Base-by-base conservation (phyloP, 1,139 yeast species). In the Wickerhamomyces sp. region DNA sequence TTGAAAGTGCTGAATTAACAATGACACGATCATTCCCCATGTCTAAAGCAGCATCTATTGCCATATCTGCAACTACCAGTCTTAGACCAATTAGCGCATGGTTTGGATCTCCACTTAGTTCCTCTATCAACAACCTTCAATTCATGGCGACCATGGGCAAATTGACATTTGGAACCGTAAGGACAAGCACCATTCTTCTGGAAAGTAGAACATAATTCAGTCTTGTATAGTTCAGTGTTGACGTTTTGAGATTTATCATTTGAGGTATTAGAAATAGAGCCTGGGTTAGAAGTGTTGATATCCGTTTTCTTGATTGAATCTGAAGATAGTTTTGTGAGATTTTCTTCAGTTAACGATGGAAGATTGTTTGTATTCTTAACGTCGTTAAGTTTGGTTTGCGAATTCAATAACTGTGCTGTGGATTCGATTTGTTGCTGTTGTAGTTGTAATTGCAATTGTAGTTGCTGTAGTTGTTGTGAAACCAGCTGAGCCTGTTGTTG, bases 21-120 rank as follows among this genome's bases (percentile, higher is more conserved):
- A 7, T 5, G n/a, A 20, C 5, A n/a, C 6, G 6, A 4, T 47
- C 35, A 43, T 31, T 67, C 67, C 26, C 81, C 86, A 63, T 89
- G 97, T 58, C 84, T 85, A 68, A 89, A 89, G 58, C 96, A 87
- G 62, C 97, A 89, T 58, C 97, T 76, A 60, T 78, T 86, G 26
- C 96, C 96, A 62, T 89, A 89, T 38, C 95, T 78, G 60, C 97
- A 89, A 39, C 77, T 68, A 18, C 96, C 96, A 41, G 72, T 75
- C 58, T 82, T 83, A 30, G 79, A 59, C 96, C 96, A 89, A 62
- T 89, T 89, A 48, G 80, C 83, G 65, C 97, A 89, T 18, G 94
- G 87, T 65, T 88, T 89, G 21, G 96, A 85, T 59, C 96, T 78
- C 85, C 94, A 89, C 58, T 88, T 89, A 43, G 84, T 78, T 14